Base-by-base conservation (phyloP, 2,329 filamentous ascomycete genomes). In the Xenoacremonium recifei region DNA sequence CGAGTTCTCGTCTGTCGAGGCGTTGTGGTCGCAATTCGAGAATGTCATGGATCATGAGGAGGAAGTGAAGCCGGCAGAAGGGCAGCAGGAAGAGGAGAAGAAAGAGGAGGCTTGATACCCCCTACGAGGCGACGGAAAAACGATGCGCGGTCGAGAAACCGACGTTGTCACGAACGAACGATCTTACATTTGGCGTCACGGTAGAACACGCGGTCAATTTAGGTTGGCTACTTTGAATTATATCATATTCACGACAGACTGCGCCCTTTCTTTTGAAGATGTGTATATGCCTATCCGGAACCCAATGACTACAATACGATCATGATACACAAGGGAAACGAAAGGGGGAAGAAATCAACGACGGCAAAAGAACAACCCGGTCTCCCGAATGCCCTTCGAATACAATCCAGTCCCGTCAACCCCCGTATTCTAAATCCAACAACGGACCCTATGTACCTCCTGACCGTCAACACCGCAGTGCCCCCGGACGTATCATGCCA, bases 1-100 rank as follows among this genome's bases (percentile, higher is more conserved):
- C 67, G 93, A 99, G 61, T 96, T 99, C 68, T 85, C 87, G n/a
- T 91, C 89, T 4, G 93, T 99, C 32, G 93, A 99, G 66, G 90
- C 89, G 21, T 77, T 99, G 13, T 99, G 93, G 93, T 95, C 88
- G 29, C 89, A 95, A 59, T 97, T 99, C 61, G 93, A 99, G 70
- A 87, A 85, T 53, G 91, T 97, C 55, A 97, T 96, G 91, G 88
- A 81, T 7, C 88, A 85, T 58, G 78, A 85, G 42, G 71, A 54
- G 36, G 62, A 62, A 21, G 55, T 50, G n/a, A 54, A 62, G 29
- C 31, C 55, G 48, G 37, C 49, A 37, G 57, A 60, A 3, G 50
- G 61, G 15, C 58, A 51, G 11, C 53, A 58, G 13, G 49, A 51
- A 23, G 39, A 50, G 29, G 45, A 45, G 25, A 54, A 63, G 31